Percentiles rank a stretch among this genome's conserved stretches.
Conservation (phyloP, 495 filamentous ascomycete species). For the Pseudomonodictys pantanalensis region DNA sequence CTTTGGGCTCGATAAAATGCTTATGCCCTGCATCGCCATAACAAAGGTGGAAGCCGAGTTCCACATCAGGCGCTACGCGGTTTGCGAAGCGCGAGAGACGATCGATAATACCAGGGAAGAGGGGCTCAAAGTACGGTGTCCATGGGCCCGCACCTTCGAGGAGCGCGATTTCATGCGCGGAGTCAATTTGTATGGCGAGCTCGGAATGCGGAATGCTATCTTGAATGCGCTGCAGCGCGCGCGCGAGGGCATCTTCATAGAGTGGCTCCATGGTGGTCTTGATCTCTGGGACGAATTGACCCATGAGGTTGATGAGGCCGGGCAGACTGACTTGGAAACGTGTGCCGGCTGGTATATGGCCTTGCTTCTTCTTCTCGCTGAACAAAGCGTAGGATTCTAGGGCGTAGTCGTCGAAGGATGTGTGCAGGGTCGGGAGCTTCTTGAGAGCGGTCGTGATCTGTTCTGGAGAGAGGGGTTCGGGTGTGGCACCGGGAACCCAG, state of each 20-base stretch:
- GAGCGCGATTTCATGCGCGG: conserved; percentile 41
- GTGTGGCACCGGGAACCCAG: neutral
- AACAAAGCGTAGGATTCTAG: conserved; percentile 43
- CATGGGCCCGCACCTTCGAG: conserved; percentile 34
- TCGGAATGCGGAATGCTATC: conserved; percentile 43
- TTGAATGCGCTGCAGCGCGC: conserved; percentile 40
- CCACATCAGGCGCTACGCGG: conserved; percentile 38
- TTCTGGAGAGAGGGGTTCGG: too few relatives aligned
- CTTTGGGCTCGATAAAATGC: conserved; percentile 47
- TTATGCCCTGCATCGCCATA: conserved; percentile 47
- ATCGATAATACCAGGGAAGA: conserved; percentile 39
- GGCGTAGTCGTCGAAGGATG: conserved; percentile 41
- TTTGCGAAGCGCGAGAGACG: conserved; percentile 42
- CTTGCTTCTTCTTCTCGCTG: conserved; percentile 11
- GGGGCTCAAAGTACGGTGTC: conserved; percentile 37
- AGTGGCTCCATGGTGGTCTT: conserved; percentile 40
- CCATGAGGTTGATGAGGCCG: conserved; percentile 37
- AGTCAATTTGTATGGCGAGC: conserved; percentile 48
- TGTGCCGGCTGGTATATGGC: conserved; percentile 33
- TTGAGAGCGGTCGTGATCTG: conserved; percentile 32
- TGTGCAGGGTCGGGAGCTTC: conserved; percentile 18
- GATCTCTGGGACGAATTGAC: conserved; percentile 34
- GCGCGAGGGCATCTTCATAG: conserved; percentile 42
- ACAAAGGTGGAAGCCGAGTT: conserved; percentile 48
- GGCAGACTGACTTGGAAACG: conserved; percentile 47